A percentile compares a stretch with the other conserved stretches of the same genome.
Evolutionary conservation across 352 stramenopile species (phyloP).

Genomic region (Phytophthora foliorum): DNA sequence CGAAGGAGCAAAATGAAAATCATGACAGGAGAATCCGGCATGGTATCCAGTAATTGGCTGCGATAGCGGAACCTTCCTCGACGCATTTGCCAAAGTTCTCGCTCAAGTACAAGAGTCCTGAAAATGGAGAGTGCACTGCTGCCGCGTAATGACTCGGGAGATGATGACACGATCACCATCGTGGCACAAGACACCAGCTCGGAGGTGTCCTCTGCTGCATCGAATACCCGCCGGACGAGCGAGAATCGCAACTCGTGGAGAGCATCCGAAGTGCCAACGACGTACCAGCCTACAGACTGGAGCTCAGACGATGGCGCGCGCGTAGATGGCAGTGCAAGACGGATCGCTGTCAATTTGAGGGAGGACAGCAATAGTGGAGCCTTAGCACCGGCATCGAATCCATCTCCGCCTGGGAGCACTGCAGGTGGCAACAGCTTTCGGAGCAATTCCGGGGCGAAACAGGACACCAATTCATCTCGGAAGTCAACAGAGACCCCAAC

Average conservation of each 20-base stretch:
- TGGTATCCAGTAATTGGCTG: constrained; percentile 23
- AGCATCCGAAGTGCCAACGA: constrained; percentile 20
- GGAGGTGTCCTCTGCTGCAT: not conserved
- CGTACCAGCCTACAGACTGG: constrained; percentile 29
- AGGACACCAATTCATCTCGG: constrained; percentile 15
- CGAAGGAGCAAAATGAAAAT: constrained; percentile 34
- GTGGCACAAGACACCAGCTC: constrained; percentile 17
- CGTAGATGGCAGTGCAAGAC: constrained; percentile 35
- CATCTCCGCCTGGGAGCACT: constrained; percentile 15
- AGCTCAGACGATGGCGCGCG: constrained; percentile 30
- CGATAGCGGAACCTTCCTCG: not conserved
- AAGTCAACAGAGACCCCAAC: constrained; percentile 15
- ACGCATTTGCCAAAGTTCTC: constrained; percentile 25
- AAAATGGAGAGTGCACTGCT: constrained; percentile 22
- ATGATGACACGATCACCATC: constrained; percentile 25
- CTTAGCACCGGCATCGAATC: not conserved
- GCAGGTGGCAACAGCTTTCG: constrained; percentile 35
- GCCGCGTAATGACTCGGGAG: constrained; percentile 8
- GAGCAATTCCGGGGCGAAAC: constrained; percentile 25
- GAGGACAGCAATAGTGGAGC: not conserved
- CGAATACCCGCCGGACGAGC: not conserved
- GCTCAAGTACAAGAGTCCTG: constrained; percentile 4
- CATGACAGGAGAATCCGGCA: not conserved
- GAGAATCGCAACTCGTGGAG: constrained; percentile 13
- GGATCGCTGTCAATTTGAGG: constrained; percentile 37